Percentiles rank a stretch among this genome's conserved stretches.
Evolutionary conservation across 108 stramenopile species (phyloP).

Genomic region (Pseudonitzschia pungens): DNA sequence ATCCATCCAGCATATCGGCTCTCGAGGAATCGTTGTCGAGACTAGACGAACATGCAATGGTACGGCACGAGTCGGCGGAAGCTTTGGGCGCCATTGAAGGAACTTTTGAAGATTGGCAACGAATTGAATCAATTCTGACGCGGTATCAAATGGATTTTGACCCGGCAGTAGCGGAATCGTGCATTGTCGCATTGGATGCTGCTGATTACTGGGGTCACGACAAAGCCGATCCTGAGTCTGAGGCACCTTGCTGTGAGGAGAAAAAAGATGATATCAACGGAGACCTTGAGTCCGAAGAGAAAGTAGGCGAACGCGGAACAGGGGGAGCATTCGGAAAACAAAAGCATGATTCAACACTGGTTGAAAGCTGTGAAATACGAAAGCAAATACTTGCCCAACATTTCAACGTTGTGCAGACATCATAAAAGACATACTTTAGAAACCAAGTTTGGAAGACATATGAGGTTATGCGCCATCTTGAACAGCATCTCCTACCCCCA

Average conservation of each 20-base stretch:
- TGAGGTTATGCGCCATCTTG: too few relatives aligned
- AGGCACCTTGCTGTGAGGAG: conserved; percentile 9
- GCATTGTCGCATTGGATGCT: conserved; percentile 95
- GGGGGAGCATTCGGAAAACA: conserved; percentile 34
- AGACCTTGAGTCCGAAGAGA: neutral
- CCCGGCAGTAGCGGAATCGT: conserved; percentile 83
- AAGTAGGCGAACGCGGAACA: neutral
- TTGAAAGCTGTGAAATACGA: conserved; percentile 14
- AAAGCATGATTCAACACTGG: conserved; percentile 21
- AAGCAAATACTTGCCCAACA: conserved; percentile 36
- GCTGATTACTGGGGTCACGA: conserved; percentile 93
- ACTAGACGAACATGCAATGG: conserved; percentile 91
- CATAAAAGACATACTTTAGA: neutral
- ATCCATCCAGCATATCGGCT: conserved; percentile 78
- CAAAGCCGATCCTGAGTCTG: conserved; percentile 8
- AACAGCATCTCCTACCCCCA: too few relatives aligned
- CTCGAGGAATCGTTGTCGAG: conserved; percentile 68
- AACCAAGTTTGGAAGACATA: neutral
- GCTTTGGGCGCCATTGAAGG: conserved; percentile 96
- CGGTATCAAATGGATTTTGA: conserved; percentile 76
- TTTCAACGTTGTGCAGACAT: conserved; percentile 27
- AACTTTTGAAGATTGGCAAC: conserved; percentile 65
- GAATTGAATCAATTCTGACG: conserved; percentile 69
- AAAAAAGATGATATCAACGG: neutral
- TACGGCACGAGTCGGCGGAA: conserved; percentile 97